Base-by-base conservation (phyloP, 257 asterid genomes). In the Craterostigma plantagineum region DNA sequence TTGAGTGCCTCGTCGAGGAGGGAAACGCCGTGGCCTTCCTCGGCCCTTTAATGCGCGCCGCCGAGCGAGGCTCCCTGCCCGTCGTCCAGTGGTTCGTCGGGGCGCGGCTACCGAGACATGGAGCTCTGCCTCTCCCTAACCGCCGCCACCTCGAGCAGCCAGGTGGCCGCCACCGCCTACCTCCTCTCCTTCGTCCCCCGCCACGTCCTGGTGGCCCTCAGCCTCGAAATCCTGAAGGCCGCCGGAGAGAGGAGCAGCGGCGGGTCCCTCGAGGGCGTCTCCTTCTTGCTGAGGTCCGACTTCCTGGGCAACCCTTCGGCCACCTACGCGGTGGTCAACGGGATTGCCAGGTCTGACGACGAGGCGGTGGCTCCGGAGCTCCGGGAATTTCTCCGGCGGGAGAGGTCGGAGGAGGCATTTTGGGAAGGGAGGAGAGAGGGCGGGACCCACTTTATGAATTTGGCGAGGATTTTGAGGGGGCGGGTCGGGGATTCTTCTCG, bases 31-130 rank as follows among this genome's bases (percentile, higher is more conserved):
- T 77, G 84, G 84, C 94, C 38, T 90, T 83, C 74, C 63, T 83
- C 58, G 99, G 99, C 14, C 99, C 99, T 23, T 58, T 90, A 18
- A 90, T 83, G 99, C 63, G 94, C 64, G 99, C 99, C 0, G 93
- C 99, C 0, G 99, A 90, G 66, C 53, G 99, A 66, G 95, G 94
- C 14, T 83, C 92, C 64, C 66, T 79, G 77, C 71, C 80, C 3
- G 99, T 90, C 1, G 95, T 83, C 7, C 67, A 75, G 58, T 90
- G 99, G 99, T 90, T 90, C 34, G 94, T 90, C 33, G 64, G 67
- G n/a, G 46, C 53, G 92, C 51, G 95, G 95, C 11, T 83, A 95
- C 59, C 66, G 95, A 33, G 95, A 90, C 70, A 83, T 90, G 95
- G 99, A 83, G 50, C 77, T 90, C 33, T 90, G 98, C 35, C 91